These are phyloP conservation scores for Hanseniaspora mollemarum DNA, from an alignment of 805 yeast species.

Conservation along the genomic window DNA sequence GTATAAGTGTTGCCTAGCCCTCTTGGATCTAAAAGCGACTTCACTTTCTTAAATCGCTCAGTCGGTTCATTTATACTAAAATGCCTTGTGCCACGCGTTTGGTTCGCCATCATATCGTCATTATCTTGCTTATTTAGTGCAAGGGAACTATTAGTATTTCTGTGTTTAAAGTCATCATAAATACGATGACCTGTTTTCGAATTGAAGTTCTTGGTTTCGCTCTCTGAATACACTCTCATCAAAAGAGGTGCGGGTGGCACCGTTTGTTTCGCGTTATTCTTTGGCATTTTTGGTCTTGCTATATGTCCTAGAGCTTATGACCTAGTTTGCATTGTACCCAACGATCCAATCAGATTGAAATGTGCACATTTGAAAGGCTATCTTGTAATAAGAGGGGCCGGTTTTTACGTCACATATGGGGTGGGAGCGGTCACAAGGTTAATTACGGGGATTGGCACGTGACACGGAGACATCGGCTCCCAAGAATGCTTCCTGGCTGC, in stretches of 20 bases:
- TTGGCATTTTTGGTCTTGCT: background rate
- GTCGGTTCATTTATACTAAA: slow-evolving; percentile 10
- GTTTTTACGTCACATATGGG: too few relatives aligned
- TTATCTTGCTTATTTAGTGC: slow-evolving; percentile 4
- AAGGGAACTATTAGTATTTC: slow-evolving; percentile 37
- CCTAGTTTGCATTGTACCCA: too few relatives aligned
- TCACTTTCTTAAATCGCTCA: background rate
- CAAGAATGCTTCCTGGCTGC: too few relatives aligned
- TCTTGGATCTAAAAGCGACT: too few relatives aligned
- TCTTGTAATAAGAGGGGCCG: too few relatives aligned
- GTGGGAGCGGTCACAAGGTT: too few relatives aligned
- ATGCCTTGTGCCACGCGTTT: background rate
- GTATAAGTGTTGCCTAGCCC: too few relatives aligned
- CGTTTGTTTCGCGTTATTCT: too few relatives aligned
- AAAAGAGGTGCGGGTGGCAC: background rate
- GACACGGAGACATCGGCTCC: too few relatives aligned
- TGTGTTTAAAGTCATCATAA: slow-evolving; percentile 42
- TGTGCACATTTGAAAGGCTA: too few relatives aligned
- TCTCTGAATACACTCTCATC: slow-evolving; percentile 50
- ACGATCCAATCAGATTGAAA: too few relatives aligned
- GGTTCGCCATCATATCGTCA: background rate
- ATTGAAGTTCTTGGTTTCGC: slow-evolving; percentile 51
- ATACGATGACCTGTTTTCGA: slow-evolving; percentile 42
- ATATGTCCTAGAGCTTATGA: background rate
- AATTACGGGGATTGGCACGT: too few relatives aligned